phyloP scores from a whole-genome alignment of 805 yeast species.

The Suhomyces canberraensis region DNA sequence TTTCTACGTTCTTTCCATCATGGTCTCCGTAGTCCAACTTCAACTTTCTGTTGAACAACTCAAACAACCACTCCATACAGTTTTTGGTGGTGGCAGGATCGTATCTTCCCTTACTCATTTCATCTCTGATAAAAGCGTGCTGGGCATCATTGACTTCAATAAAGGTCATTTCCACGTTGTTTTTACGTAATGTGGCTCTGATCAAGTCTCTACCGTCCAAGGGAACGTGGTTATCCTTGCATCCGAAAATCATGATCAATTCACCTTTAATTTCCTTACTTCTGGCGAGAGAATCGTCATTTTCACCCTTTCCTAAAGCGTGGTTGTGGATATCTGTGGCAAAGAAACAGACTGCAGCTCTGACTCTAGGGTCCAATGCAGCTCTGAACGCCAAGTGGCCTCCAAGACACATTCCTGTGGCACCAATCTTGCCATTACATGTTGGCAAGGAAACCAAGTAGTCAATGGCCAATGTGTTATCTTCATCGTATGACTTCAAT shows the following conservation, averaged over 20 bases:
- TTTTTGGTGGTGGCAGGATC: constrained; percentile 73
- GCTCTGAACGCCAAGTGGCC: constrained; percentile 78
- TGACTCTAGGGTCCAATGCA: constrained; percentile 59
- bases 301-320: constrained; percentile 59
- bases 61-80: constrained; percentile 65
- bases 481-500: constrained; percentile 72
- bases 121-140: constrained; percentile 82
- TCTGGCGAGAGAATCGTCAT: constrained; percentile 64
- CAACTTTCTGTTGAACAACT: constrained; percentile 66
- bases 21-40: constrained; percentile 64
- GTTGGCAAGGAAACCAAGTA: constrained; percentile 55
- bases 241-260: constrained; percentile 68
- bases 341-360: constrained; percentile 71
- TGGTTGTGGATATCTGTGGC: constrained; percentile 76
- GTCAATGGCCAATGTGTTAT: constrained; percentile 60
- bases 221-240: constrained; percentile 77
- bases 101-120: constrained; percentile 72
- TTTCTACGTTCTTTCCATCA: constrained; percentile 46
- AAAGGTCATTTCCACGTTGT: constrained; percentile 62
- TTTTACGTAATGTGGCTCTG: constrained; percentile 54
- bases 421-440: constrained; percentile 71
- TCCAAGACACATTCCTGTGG: constrained; percentile 86
- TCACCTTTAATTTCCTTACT: constrained; percentile 57
- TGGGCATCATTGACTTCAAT: constrained; percentile 77
- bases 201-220: constrained; percentile 73